These are phyloP conservation scores for Fraxinus floribunda DNA, from an alignment of 305 asterid species.

Conservation along the genomic window DNA sequence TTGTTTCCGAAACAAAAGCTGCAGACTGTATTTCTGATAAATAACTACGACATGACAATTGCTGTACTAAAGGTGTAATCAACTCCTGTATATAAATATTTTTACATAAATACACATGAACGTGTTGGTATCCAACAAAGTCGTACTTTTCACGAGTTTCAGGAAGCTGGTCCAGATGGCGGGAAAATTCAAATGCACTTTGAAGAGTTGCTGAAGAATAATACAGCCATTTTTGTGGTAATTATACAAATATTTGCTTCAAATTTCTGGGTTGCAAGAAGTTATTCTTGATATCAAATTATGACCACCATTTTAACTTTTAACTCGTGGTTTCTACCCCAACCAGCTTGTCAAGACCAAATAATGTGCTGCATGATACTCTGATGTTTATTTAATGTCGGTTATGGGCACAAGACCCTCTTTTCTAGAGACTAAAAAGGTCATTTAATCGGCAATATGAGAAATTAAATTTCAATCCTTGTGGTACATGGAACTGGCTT, in stretches of 20 bases:
- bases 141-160: conserved; percentile 32
- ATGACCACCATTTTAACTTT: conserved; percentile 8
- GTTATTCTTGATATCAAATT: conserved; percentile 9
- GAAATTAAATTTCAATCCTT: background rate
- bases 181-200: conserved; percentile 82
- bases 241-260: conserved; percentile 19
- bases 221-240: conserved; percentile 81
- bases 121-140: conserved; percentile 15
- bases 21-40: conserved; percentile 84
- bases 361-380: background rate
- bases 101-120: conserved; percentile 6
- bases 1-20: conserved; percentile 71
- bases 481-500: background rate
- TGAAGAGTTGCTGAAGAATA: conserved; percentile 86
- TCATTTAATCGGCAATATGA: background rate
- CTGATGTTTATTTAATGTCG: background rate
- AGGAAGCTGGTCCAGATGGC: conserved; percentile 97
- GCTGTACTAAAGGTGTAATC: conserved; percentile 80
- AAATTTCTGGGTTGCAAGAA: conserved; percentile 3
- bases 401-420: background rate
- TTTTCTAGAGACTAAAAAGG: background rate
- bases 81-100: background rate
- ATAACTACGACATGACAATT: conserved; percentile 94
- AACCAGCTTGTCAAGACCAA: background rate
- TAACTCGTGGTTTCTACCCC: conserved; percentile 18